Base-by-base conservation (phyloP, 2,329 filamentous ascomycete genomes). In the Coniochaeta hoffmannii region DNA sequence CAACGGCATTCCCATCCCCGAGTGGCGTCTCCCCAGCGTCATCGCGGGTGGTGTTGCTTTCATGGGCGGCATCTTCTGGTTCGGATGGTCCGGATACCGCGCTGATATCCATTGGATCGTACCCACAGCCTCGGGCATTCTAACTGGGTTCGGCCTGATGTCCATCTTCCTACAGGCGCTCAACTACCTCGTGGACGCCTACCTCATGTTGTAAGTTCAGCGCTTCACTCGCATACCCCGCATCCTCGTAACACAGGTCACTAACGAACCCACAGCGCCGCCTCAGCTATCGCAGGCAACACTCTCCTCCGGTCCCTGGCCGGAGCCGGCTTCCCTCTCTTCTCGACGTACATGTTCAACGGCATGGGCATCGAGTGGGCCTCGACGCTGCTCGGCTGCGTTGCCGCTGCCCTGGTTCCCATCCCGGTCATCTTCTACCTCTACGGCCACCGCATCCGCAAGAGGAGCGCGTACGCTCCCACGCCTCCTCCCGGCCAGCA, bases 271-370 rank as follows among this genome's bases (percentile, higher is more conserved):
- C 44, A 28, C 49, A 67, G 65, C 63, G 83, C 90, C 1, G 90
- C 90, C 11, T 92, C 88, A 0, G 90, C 89, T 22, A 83, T 95
- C 56, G 90, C 90, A 5, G 90, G 86, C 22, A 94, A 92, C 70
- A 88, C 89, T 0, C 87, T 95, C 65, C 72, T 95, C 35, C 85
- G 90, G 61, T 92, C 88, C 0, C 74, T 91, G 9, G 87, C 86
- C 59, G 90, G 88, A 60, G 88, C 89, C 2, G 85, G 79, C 1
- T 94, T 95, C 75, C 90, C 90, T 1, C 78, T 94, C 1, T 94
- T 94, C 67, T 83, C 87, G 0, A 79, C 76, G 1, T 85, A 89
- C 64, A 89, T 87, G 81, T 87, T 86, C 60, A 69, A 79, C 11
- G 79, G 79, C 49, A 71, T 87, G 68, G 80, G 81, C 41, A 83